Conservation (phyloP, 768 basidiomycete genomes). For the Suillus tomentosus region DNA sequence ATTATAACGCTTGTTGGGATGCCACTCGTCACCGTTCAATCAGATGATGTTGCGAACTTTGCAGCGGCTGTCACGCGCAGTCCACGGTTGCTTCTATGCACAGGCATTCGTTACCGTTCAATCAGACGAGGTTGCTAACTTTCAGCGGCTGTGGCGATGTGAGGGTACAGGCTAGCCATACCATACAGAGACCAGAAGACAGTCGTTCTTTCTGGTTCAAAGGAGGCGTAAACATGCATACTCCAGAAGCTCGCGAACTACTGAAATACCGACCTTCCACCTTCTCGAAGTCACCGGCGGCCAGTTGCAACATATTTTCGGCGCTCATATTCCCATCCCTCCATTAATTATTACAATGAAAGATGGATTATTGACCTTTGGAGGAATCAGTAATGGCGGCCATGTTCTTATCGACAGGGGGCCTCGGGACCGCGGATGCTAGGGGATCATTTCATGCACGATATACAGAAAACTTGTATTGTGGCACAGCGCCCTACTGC, state of each 20-base stretch:
- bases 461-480: not conserved
- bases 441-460: not conserved
- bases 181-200: not conserved
- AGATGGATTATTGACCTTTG: not conserved
- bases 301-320: not conserved
- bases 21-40: too few species aligned
- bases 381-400: not conserved
- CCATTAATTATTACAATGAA: not conserved
- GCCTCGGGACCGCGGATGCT: not conserved
- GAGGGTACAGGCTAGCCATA: too few species aligned
- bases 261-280: not conserved
- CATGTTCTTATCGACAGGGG: not conserved
- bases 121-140: too few species aligned
- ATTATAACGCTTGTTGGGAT: too few species aligned
- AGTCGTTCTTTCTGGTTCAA: not conserved
- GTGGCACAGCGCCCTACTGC: not conserved
- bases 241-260: not conserved
- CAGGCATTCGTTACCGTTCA: too few species aligned
- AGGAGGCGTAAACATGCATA: not conserved
- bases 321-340: not conserved
- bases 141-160: too few species aligned
- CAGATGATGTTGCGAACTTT: too few species aligned
- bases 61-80: too few species aligned
- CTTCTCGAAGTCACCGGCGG: not conserved
- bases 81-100: too few species aligned